These are phyloP conservation scores for Colletotrichum eleusines DNA, from an alignment of 2,329 filamentous ascomycete genomes.

Conservation along the genomic window DNA sequence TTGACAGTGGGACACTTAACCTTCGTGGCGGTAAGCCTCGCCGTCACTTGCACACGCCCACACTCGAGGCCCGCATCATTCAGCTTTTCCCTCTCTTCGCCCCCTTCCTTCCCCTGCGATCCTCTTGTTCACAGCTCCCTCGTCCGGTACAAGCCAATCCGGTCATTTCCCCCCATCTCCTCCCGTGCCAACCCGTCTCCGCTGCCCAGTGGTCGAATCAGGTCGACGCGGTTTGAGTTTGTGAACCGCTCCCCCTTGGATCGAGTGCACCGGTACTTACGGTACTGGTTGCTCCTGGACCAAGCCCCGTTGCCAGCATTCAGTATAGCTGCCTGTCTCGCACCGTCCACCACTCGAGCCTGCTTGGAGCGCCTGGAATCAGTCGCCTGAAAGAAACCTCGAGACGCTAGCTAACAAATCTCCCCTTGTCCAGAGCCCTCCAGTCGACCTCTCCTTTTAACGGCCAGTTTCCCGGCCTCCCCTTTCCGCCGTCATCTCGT, in stretches of 20 bases:
- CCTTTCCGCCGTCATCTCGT: conserved; percentile 48
- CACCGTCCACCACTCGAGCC: conserved; percentile 28
- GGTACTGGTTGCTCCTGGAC: conserved; percentile 45
- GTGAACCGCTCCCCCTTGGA: conserved; percentile 30
- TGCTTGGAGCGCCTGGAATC: conserved; percentile 42
- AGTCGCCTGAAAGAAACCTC: conserved; percentile 16
- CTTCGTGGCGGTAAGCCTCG: conserved; percentile 66
- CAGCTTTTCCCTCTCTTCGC: conserved; percentile 43
- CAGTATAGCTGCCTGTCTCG: conserved; percentile 35
- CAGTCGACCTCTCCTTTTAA: conserved; percentile 61
- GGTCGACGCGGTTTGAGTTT: conserved; percentile 7
- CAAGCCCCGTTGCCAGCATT: conserved; percentile 36
- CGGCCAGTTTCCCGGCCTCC: conserved; percentile 60
- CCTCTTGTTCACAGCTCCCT: conserved; percentile 37
- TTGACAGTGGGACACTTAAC: conserved; percentile 50
- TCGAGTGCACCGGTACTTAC: conserved; percentile 37
- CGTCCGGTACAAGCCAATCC: conserved; percentile 16
- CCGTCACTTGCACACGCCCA: conserved; percentile 17
- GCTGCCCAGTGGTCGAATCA: conserved; percentile 44
- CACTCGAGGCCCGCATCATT: background rate
- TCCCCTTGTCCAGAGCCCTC: conserved; percentile 54
- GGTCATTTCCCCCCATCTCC: conserved; percentile 43
- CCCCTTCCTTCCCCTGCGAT: conserved; percentile 44
- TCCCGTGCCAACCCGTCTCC: conserved; percentile 43
- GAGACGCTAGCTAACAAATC: conserved; percentile 52